Evolutionary conservation across 805 yeast species (phyloP), one percentile per base, ranked within the genome.

Genomic region (Lipomyces sp.): DNA sequence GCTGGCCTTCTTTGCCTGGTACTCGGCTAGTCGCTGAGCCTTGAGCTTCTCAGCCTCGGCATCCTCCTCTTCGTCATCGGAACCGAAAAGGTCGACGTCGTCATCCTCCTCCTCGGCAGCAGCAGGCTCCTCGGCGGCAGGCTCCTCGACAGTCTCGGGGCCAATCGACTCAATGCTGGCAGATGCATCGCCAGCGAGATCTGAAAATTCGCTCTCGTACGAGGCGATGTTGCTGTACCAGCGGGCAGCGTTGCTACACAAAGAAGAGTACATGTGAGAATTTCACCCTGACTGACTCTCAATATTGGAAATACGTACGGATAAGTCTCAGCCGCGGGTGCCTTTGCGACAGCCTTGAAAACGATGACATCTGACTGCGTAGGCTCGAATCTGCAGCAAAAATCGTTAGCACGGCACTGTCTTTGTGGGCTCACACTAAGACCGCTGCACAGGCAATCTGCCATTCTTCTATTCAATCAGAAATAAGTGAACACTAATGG

Each of bases 161-260:
- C 71, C 72, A 49, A 54, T 59, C 35, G 62, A 45, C 41, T 64
- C 43, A 44, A 67, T 61, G 33, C 55, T 54, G 36, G 73, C 69
- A 59, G 73, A 66, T 63, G 79, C 77, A 67, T 84, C 81, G 55
- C 77, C 84, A 53, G 74, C 69, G 64, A 83, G 95, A 65, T 91
- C 88, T 74, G 95, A 39, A 40, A 88, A 88, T 74, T 88, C 95
- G 67, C 80, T 88, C 63, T 89, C 78, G 82, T 82, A 86, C 58
- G 96, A 83, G 73, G 95, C 93, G 70, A 91, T 85, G 86, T 91
- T 97, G 84, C 87, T 87, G 82, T 85, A 88, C 97, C 97, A 93
- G 82, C 98, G 90, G 71, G 96, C 76, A 71, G 89, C 89, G 74
- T 86, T 83, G 74, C 53, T 47, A 35, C 11, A 34, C n/a, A 21